These are phyloP conservation scores for Porcisia deanei DNA, from an alignment of 208 protist species.

Conservation along the genomic window DNA sequence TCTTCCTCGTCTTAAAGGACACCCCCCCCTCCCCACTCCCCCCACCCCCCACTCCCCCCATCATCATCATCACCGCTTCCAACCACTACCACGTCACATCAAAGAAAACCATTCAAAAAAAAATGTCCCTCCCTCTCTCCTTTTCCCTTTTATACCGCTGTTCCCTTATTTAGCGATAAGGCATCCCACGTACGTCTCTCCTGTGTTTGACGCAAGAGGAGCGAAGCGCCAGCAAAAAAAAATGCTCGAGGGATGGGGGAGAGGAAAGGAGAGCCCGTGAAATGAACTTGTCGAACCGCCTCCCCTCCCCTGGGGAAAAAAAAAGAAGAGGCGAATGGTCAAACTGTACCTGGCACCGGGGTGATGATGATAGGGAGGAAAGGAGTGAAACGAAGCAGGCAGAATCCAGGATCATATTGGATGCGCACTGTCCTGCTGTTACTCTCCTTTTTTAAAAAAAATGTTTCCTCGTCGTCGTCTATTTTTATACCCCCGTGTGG, in stretches of 20 bases:
- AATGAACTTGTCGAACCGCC: too few species aligned
- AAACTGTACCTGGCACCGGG: neutral
- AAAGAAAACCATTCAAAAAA: too few species aligned
- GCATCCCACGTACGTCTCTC: neutral
- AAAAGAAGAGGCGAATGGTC: too few species aligned
- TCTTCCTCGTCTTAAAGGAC: too few species aligned
- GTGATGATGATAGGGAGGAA: neutral
- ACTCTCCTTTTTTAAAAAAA: slow-evolving; percentile 1
- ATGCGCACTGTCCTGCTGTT: neutral
- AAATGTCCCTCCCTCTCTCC: neutral
- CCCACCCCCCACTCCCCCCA: too few species aligned
- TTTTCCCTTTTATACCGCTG: neutral
- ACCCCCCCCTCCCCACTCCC: too few species aligned
- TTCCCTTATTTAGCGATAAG: neutral
- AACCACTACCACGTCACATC: too few species aligned
- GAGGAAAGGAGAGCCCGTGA: neutral
- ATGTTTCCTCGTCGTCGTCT: neutral
- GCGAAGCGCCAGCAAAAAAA: neutral
- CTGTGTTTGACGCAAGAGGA: slow-evolving; percentile 1
- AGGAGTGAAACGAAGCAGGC: neutral
- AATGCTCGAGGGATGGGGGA: neutral
- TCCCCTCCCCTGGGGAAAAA: neutral
- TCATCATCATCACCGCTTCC: too few species aligned
- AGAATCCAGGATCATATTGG: neutral
- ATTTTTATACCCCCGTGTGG: neutral